Evolutionary conservation across 2,329 filamentous ascomycete species (phyloP), one percentile per base, ranked within the genome.

Genomic region (Colletotrichum siamense): DNA sequence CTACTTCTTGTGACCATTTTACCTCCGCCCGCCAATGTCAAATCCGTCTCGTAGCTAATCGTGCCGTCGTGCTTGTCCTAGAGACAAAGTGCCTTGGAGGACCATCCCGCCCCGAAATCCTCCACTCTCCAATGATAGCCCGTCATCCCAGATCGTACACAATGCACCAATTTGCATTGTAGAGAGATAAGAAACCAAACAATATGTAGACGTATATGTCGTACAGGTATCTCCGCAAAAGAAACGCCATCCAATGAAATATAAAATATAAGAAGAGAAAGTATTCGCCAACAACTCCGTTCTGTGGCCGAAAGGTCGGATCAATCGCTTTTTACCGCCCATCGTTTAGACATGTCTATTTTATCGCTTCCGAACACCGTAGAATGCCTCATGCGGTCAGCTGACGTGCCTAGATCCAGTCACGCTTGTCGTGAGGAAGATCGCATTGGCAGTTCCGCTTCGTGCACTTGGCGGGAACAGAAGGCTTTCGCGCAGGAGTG

Each of bases 391-490:
- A 34, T 26, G 16, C 30, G 34, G 71, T 22, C 52, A 69, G 66
- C 62, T 55, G 16, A 59, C 44, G 65, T 22, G 57, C 24, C 28
- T 78, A 84, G 26, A 84, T 84, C 83, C 83, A 84, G 30, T 81
- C 81, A n/a, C 78, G 71, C 73, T 81, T 81, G 71, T 75, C 75
- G 52, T 77, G 67, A 64, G 73, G 28, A 67, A 64, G 68, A 22
- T 75, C 76, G n/a, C 77, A 78, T 30, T 77, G 65, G 66, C 77
- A 78, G 57, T 78, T n/a, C 32, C 69, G 75, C 66, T 77, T 78
- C 55, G 66, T 61, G 75, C 77, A 78, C 64, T 75, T 62, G 76
- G 61, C 62, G 34, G 71, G 28, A 16, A 49, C 39, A n/a, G 39
- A 49, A 49, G 39, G 74, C 18, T 26, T 77, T 71, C 28, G 73